phyloP scores from a whole-genome alignment of 1,139 yeast species.

The Zygoascus hellenicus region DNA sequence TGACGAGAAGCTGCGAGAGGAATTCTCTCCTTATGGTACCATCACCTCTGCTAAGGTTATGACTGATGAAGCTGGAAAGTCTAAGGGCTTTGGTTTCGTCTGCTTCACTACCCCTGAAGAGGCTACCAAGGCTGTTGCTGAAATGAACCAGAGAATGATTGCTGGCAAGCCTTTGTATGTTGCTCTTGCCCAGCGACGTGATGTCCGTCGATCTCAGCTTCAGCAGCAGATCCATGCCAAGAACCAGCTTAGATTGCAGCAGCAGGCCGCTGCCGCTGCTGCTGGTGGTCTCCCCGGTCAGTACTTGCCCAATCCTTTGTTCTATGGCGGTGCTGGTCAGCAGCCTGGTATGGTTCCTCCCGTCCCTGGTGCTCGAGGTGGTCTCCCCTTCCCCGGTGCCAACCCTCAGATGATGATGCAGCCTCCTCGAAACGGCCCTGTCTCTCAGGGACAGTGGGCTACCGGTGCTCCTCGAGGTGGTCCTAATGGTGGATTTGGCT shows the following conservation, averaged over 20 bases:
- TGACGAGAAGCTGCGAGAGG: slow-evolving; percentile 88
- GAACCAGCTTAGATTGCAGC: slow-evolving; percentile 98
- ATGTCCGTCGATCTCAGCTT: slow-evolving; percentile 93
- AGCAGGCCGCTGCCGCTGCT: slow-evolving; percentile 64
- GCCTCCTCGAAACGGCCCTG: slow-evolving; percentile 53
- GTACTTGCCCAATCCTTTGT: slow-evolving; percentile 86
- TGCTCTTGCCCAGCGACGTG: slow-evolving; percentile 98
- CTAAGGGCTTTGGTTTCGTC: slow-evolving; percentile 98
- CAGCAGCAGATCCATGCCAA: slow-evolving; percentile 98
- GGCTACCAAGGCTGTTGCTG: slow-evolving; percentile 97
- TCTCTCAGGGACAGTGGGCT: slow-evolving; percentile 51
- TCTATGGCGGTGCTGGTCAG: slow-evolving; percentile 58
- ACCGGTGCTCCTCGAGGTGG: slow-evolving; percentile 21
- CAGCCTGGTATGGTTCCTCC: slow-evolving; percentile 76
- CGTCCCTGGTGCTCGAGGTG: slow-evolving; percentile 67
- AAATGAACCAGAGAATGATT: slow-evolving; percentile 97
- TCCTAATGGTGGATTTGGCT: slow-evolving; percentile 28
- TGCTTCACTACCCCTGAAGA: slow-evolving; percentile 98
- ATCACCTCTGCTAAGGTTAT: slow-evolving; percentile 96
- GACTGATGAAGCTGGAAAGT: slow-evolving; percentile 91
- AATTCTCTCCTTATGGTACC: slow-evolving; percentile 87
- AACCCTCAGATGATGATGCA: slow-evolving; percentile 83
- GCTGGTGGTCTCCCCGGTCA: slow-evolving; percentile 83
- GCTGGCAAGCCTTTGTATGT: slow-evolving; percentile 96
- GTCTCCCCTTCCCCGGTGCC: slow-evolving; percentile 68